These are phyloP conservation scores for Fusarium subtropicale DNA, from an alignment of 2,329 filamentous ascomycete genomes.

Conservation along the genomic window DNA sequence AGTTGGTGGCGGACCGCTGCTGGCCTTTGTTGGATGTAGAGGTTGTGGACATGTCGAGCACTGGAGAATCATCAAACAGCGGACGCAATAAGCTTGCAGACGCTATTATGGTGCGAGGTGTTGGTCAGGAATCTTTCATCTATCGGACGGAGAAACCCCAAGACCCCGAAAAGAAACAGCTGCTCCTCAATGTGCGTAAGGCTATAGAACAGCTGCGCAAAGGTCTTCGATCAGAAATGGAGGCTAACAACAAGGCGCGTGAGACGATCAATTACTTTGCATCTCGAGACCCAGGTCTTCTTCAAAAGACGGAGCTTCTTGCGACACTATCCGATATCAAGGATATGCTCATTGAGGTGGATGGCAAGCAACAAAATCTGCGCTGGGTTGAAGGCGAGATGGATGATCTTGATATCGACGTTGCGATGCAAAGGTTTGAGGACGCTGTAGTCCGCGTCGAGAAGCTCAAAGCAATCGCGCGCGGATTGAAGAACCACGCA, in stretches of 20 bases:
- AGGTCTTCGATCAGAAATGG: conserved; percentile 84
- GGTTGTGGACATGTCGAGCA: conserved; percentile 85
- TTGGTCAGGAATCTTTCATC: conserved; percentile 91
- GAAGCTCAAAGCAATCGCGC: conserved; percentile 82
- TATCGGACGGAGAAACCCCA: conserved; percentile 90
- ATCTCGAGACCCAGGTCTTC: conserved; percentile 78
- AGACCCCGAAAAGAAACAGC: conserved; percentile 78
- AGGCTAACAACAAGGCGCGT: conserved; percentile 84
- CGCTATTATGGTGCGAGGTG: conserved; percentile 87
- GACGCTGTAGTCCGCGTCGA: conserved; percentile 86
- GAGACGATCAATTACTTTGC: conserved; percentile 90
- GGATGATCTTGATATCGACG: conserved; percentile 95
- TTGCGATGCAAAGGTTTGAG: conserved; percentile 90
- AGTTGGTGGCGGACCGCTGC: conserved; percentile 92
- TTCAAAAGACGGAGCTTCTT: conserved; percentile 83
- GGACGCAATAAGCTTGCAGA: conserved; percentile 76
- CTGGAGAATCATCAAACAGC: conserved; percentile 64
- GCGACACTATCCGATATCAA: conserved; percentile 83
- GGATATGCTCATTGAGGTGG: conserved; percentile 93
- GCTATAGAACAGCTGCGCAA: conserved; percentile 92
- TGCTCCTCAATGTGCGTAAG: conserved; percentile 92
- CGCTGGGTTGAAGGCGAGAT: conserved; percentile 96
- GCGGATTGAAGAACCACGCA: conserved; percentile 83
- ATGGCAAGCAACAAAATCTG: conserved; percentile 95
- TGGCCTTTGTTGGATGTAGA: conserved; percentile 95